phyloP scores from a whole-genome alignment of 1,284 basidiomycete species.

The Trichosporon sp. region DNA sequence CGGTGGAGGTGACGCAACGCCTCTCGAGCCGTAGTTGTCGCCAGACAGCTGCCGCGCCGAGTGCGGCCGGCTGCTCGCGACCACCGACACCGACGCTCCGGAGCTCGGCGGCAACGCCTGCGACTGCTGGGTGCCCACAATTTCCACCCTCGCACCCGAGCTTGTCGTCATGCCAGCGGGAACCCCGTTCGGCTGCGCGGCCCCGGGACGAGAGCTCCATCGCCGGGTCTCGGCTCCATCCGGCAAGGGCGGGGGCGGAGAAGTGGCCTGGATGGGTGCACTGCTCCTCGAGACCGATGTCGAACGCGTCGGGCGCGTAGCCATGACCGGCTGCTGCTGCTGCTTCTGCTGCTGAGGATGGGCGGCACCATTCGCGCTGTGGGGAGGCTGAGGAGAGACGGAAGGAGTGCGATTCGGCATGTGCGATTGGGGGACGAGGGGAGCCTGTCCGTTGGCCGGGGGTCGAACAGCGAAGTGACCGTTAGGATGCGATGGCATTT shows the following conservation, averaged over 20 bases:
- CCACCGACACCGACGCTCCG: background rate
- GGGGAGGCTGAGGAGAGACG: background rate
- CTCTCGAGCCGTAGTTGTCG: background rate
- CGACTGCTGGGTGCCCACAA: background rate
- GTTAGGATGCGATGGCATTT: background rate
- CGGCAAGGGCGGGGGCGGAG: background rate
- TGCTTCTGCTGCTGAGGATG: background rate
- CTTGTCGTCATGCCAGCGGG: background rate
- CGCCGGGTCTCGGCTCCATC: background rate
- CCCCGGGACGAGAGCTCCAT: background rate
- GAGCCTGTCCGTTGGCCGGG: background rate
- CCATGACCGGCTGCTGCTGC: background rate
- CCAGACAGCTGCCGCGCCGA: background rate
- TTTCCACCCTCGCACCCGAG: background rate
- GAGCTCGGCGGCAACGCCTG: background rate
- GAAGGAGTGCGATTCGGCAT: background rate
- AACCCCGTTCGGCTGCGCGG: background rate
- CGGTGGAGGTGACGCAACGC: background rate
- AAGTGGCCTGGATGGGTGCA: background rate
- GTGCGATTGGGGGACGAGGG: background rate
- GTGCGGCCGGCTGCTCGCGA: background rate
- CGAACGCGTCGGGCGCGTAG: background rate
- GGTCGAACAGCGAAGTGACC: background rate
- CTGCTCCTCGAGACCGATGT: background rate
- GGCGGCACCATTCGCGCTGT: background rate